Conservation (phyloP, 2,329 filamentous ascomycete genomes). For the Furcasterigmium sp. region DNA sequence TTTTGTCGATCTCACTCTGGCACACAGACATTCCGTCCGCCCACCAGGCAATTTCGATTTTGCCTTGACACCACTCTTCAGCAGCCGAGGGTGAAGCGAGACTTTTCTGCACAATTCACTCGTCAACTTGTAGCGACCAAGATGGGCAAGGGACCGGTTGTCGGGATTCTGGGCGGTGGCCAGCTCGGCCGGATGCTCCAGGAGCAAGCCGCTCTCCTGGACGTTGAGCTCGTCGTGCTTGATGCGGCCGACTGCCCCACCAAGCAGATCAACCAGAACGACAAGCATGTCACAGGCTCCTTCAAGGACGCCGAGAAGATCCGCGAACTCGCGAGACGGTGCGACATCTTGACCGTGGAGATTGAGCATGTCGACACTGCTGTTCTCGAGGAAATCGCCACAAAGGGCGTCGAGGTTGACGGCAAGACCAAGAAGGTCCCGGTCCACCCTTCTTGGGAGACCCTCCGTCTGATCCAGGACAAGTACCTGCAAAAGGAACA, state of each 20-base stretch:
- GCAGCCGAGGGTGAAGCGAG: no score
- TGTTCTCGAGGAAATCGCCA: conserved; percentile 76
- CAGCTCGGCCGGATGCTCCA: conserved; percentile 92
- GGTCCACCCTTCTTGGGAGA: conserved; percentile 79
- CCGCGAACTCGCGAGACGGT: conserved; percentile 67
- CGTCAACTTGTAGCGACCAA: conserved; percentile 3
- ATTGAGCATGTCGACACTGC: conserved; percentile 95
- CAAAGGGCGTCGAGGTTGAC: conserved; percentile 53
- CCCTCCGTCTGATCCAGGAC: conserved; percentile 85
- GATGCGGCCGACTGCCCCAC: conserved; percentile 74
- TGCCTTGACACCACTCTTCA: no score
- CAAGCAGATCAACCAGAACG: conserved; percentile 76
- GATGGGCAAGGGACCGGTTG: conserved; percentile 30
- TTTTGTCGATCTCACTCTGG: no score
- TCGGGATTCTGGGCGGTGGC: conserved; percentile 55
- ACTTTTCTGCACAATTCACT: no score
- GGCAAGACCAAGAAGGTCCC: conserved; percentile 45
- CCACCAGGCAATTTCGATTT: no score
- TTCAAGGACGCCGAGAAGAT: conserved; percentile 82
- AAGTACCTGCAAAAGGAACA: conserved; percentile 89
- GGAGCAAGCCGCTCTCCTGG: conserved; percentile 72
- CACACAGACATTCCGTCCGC: no score
- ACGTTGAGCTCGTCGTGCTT: conserved; percentile 72
- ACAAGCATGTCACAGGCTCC: conserved; percentile 73
- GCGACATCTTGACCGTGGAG: conserved; percentile 84